These are phyloP conservation scores for Flaveria ramosissima DNA, from an alignment of 129 eudicot genomes.

Conservation along the genomic window DNA sequence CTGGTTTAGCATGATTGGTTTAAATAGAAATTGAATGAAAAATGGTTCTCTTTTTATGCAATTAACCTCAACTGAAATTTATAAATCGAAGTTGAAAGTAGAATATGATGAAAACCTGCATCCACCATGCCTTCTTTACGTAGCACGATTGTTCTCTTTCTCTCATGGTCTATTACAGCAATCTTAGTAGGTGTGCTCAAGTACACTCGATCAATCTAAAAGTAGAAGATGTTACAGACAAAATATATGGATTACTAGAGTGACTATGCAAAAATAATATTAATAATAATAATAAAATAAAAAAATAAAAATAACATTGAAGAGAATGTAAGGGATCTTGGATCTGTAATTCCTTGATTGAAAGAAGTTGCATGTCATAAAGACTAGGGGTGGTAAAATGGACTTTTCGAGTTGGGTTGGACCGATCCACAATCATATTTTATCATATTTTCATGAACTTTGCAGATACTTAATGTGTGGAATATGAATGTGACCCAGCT, in stretches of 20 bases:
- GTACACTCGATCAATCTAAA: conserved; percentile 76
- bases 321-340: background rate
- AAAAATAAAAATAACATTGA: background rate
- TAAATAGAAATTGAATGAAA: background rate
- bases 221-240: conserved; percentile 13
- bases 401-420: background rate
- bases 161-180: conserved; percentile 88
- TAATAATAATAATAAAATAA: too few relatives aligned
- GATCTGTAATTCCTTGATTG: background rate
- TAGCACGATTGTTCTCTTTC: conserved; percentile 71
- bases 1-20: background rate
- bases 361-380: background rate
- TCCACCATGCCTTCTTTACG: conserved; percentile 86
- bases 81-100: background rate
- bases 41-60: background rate
- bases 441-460: background rate
- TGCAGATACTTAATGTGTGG: background rate
- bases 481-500: background rate
- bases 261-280: too few relatives aligned
- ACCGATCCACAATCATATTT: background rate
- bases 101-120: conserved; percentile 59
- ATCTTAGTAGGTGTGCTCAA: conserved; percentile 84
- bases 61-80: background rate
- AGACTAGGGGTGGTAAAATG: conserved; percentile 3
- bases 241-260: background rate